phyloP scores from a whole-genome alignment of 768 basidiomycete genomes.

The Clitopilus hobsonii region DNA sequence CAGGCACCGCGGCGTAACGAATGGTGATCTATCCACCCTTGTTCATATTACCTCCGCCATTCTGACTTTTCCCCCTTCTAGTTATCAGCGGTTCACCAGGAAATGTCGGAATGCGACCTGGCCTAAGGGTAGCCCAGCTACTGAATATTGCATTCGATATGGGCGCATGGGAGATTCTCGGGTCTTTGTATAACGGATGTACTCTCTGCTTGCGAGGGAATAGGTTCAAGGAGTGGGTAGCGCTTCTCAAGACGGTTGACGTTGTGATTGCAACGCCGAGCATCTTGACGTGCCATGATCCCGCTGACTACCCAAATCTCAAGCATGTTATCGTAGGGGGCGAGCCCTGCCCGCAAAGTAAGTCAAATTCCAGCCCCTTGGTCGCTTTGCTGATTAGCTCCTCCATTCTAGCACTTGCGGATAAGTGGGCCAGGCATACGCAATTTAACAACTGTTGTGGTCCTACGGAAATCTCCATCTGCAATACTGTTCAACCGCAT shows the following conservation, averaged over 20 bases:
- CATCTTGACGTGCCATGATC: conserved; percentile 44
- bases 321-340: conserved; percentile 47
- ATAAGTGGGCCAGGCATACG: conserved; percentile 37
- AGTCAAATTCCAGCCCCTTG: neutral
- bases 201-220: conserved; percentile 52
- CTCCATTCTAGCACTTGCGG: conserved; percentile 22
- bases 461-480: conserved; percentile 52
- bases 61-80: neutral
- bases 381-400: neutral
- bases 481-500: conserved; percentile 48
- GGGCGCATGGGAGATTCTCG: conserved; percentile 63
- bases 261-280: conserved; percentile 52
- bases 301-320: conserved; percentile 44
- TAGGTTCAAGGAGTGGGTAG: conserved; percentile 42
- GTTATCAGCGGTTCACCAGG: conserved; percentile 38
- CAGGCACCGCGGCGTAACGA: conserved; percentile 52
- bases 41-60: neutral
- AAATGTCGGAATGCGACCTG: conserved; percentile 53
- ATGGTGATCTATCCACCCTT: conserved; percentile 27
- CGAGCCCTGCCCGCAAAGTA: conserved; percentile 42
- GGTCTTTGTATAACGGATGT: conserved; percentile 45
- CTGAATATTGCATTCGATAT: conserved; percentile 66
- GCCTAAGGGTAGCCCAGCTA: conserved; percentile 51
- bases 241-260: conserved; percentile 42
- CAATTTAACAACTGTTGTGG: conserved; percentile 51